Conservation (phyloP, 495 filamentous ascomycete genomes). For the Aspergillus saccharolyticus region DNA sequence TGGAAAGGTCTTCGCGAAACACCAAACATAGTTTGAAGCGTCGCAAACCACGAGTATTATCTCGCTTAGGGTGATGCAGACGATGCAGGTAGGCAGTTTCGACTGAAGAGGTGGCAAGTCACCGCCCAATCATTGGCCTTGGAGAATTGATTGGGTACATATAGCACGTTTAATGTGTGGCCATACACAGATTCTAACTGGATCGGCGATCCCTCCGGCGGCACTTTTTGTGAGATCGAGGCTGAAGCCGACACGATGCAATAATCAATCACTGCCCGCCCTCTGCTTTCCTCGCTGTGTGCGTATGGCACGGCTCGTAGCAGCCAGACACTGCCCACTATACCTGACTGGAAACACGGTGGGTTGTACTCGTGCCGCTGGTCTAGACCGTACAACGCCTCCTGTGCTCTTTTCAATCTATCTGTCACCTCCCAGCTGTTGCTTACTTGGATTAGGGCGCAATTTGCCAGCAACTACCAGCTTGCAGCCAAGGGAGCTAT, state of each 20-base stretch:
- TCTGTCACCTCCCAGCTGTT: constrained; percentile 9
- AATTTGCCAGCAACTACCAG: neutral
- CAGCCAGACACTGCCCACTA: neutral
- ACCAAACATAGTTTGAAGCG: constrained; percentile 9
- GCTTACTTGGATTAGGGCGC: neutral
- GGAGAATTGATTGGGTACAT: constrained; percentile 3
- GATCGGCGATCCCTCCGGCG: neutral
- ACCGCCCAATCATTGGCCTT: constrained; percentile 17
- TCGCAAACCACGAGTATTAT: constrained; percentile 1
- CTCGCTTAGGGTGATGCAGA: constrained; percentile 7
- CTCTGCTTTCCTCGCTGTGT: neutral
- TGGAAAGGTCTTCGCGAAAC: neutral
- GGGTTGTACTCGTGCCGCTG: constrained; percentile 8
- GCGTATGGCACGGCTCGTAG: constrained; percentile 6
- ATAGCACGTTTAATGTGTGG: constrained; percentile 1
- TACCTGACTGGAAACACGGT: constrained; percentile 10
- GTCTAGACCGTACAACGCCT: constrained; percentile 22
- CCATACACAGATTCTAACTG: neutral
- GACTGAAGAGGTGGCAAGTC: constrained; percentile 12
- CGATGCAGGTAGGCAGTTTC: constrained; percentile 5
- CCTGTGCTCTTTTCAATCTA: constrained; percentile 10
- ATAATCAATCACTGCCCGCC: neutral
- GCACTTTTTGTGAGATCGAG: neutral
- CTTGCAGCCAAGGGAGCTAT: too few relatives aligned
- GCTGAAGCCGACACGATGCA: neutral